Percentiles rank a stretch among this genome's conserved stretches.
Conservation (phyloP, 2,329 filamentous ascomycete genomes). For the Colletotrichum sp. region DNA sequence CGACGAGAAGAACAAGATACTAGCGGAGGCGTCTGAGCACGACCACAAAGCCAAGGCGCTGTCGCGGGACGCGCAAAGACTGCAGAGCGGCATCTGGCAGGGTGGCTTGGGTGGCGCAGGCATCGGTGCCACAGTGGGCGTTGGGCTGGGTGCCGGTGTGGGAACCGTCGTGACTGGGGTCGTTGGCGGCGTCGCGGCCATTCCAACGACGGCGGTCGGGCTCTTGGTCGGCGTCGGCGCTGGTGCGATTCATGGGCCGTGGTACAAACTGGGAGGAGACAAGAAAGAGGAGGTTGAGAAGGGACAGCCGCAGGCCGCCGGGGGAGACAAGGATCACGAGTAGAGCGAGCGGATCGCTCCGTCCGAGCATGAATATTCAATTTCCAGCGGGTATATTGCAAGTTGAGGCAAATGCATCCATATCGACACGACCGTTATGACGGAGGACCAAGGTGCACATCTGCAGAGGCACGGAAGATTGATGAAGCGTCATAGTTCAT, state of each 20-base stretch:
- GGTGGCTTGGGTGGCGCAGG: constrained; percentile 13
- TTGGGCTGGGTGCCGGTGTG: constrained; percentile 4
- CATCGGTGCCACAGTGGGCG: constrained; percentile 7
- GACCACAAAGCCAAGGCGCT: constrained; percentile 2
- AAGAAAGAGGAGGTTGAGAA: background rate
- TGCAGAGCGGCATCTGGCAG: constrained; percentile 17
- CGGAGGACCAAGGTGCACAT: background rate
- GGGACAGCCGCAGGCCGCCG: background rate
- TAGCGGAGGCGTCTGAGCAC: constrained; percentile 11
- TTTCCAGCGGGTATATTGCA: background rate
- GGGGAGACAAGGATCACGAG: background rate
- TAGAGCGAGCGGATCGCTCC: background rate
- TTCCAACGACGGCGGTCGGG: constrained; percentile 1
- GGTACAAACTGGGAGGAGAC: constrained; percentile 5
- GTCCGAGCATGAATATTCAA: background rate
- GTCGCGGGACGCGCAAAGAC: background rate
- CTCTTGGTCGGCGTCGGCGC: background rate
- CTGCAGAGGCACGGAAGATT: background rate
- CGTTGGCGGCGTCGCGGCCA: constrained; percentile 11
- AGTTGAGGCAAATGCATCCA: background rate
- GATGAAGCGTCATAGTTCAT: background rate
- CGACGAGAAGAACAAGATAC: constrained; percentile 5
- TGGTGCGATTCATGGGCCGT: constrained; percentile 12
- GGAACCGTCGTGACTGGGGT: constrained; percentile 1
- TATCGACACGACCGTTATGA: background rate